These are phyloP conservation scores for Fraxinus velutina DNA, from an alignment of 305 asterid genomes.

Conservation along the genomic window DNA sequence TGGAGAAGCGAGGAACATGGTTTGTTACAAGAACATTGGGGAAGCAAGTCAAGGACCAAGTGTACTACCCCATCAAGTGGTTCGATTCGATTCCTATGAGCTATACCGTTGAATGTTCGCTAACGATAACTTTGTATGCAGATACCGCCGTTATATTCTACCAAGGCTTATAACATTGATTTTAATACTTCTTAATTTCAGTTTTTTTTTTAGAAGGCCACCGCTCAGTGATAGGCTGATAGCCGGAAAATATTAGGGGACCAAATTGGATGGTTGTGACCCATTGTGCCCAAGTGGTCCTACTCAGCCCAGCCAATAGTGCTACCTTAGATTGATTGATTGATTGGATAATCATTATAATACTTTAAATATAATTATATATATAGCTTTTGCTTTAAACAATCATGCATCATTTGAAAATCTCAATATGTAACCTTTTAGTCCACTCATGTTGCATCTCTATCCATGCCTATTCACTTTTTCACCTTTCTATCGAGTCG, in stretches of 20 bases:
- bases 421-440: neutral
- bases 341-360: constrained; percentile 4
- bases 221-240: neutral
- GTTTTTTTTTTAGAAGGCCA: no score
- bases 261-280: constrained; percentile 6
- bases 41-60: no score
- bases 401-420: neutral
- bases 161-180: neutral
- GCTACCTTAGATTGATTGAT: constrained; percentile 5
- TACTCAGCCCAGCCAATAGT: constrained; percentile 11
- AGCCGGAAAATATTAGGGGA: neutral
- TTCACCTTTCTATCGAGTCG: neutral
- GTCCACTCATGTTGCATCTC: neutral
- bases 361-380: neutral
- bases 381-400: neutral
- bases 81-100: no score
- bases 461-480: neutral
- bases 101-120: no score
- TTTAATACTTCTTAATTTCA: neutral
- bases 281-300: constrained; percentile 32
- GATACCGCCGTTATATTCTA: neutral
- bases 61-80: no score
- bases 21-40: no score
- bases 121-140: no score
- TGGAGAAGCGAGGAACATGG: no score